Percentiles rank a stretch among this genome's conserved stretches.
phyloP scores from a whole-genome alignment of 805 yeast species.

The Saturnispora bothae region DNA sequence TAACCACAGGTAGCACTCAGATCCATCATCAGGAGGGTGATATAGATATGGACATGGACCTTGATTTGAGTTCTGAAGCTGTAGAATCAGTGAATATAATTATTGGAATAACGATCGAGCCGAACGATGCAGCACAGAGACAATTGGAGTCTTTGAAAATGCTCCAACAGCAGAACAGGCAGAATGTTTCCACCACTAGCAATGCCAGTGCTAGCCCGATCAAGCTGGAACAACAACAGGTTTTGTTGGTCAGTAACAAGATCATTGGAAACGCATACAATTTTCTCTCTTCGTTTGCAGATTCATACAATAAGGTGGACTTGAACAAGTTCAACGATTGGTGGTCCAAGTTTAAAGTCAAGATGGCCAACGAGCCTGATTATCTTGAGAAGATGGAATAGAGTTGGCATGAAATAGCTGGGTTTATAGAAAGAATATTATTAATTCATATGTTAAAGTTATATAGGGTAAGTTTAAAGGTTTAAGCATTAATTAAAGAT shows the following conservation, averaged over 20 bases:
- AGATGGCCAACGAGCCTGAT: slow-evolving; percentile 70
- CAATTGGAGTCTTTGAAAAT: slow-evolving; percentile 32
- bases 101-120: slow-evolving; percentile 89
- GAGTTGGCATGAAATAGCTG: too few relatives aligned
- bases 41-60: slow-evolving; percentile 39
- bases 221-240: slow-evolving; percentile 17
- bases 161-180: slow-evolving; percentile 10
- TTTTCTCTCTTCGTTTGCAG: slow-evolving; percentile 79
- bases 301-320: slow-evolving; percentile 68
- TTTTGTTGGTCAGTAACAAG: slow-evolving; percentile 65
- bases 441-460: too few relatives aligned
- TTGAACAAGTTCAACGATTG: slow-evolving; percentile 83
- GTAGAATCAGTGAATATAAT: slow-evolving; percentile 17
- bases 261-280: slow-evolving; percentile 91
- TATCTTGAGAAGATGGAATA: slow-evolving; percentile 43
- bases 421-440: too few relatives aligned
- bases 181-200: slow-evolving; percentile 18
- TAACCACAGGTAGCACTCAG: slow-evolving; percentile 10
- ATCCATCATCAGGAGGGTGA: slow-evolving; percentile 27
- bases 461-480: too few relatives aligned
- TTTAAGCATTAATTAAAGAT: too few relatives aligned
- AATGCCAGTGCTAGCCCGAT: slow-evolving; percentile 22
- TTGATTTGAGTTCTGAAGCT: slow-evolving; percentile 20
- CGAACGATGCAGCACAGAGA: slow-evolving; percentile 52
- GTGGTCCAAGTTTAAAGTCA: slow-evolving; percentile 86